Percentiles rank a stretch among this genome's conserved stretches.
Conservation (phyloP, 352 stramenopile genomes). For the Phytophthora foliorum region DNA sequence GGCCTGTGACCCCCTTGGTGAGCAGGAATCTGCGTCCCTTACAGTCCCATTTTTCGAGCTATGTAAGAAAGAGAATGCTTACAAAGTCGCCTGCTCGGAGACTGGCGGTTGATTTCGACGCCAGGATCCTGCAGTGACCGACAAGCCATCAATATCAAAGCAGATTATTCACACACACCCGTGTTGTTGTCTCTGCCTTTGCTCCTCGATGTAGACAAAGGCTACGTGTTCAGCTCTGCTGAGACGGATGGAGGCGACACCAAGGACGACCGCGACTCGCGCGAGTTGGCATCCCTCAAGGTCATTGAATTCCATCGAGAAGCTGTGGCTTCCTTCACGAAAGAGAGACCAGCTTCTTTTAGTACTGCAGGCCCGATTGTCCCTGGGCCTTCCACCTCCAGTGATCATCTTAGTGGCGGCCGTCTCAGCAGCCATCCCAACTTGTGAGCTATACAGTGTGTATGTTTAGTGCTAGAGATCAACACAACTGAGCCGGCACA, state of each 20-base stretch:
- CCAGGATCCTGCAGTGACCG: conserved; percentile 17
- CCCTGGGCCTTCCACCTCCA: conserved; percentile 10
- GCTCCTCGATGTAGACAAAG: conserved; percentile 34
- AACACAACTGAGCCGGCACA: too few species aligned
- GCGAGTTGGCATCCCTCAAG: conserved; percentile 31
- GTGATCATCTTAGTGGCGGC: conserved; percentile 1
- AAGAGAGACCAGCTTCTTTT: conserved; percentile 30
- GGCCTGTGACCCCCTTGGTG: conserved; percentile 38
- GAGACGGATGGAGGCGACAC: conserved; percentile 32
- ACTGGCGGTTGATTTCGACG: conserved; percentile 16
- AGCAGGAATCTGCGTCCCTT: conserved; percentile 13
- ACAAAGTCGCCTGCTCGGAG: conserved; percentile 39
- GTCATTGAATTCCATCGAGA: conserved; percentile 30
- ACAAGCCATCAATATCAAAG: conserved; percentile 39
- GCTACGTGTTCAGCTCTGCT: conserved; percentile 62
- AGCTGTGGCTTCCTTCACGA: conserved; percentile 30
- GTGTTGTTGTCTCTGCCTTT: conserved; percentile 32
- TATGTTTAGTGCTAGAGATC: background rate
- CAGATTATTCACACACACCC: conserved; percentile 33
- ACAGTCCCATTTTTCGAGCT: conserved; percentile 35
- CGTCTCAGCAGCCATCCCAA: conserved; percentile 5
- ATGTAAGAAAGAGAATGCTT: conserved; percentile 49
- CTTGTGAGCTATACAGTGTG: conserved; percentile 10
- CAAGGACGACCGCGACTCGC: conserved; percentile 30
- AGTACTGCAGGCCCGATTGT: conserved; percentile 23